phyloP scores from a whole-genome alignment of 495 filamentous ascomycete genomes.

The Penicillium arizonense region DNA sequence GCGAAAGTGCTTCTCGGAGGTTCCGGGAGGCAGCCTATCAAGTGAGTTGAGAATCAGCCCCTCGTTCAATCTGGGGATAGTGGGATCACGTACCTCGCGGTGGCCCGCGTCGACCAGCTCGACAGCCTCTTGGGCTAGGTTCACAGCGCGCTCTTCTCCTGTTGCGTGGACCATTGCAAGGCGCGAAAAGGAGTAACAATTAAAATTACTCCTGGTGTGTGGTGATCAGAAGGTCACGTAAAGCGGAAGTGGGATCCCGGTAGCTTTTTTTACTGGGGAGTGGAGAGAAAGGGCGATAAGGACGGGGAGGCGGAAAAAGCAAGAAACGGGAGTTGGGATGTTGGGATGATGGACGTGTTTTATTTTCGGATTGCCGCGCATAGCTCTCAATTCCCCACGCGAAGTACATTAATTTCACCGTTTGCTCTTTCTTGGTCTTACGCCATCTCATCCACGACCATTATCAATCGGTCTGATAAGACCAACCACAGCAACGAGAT shows the following conservation, averaged over 20 bases:
- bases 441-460: slow-evolving; percentile 23
- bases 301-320: slow-evolving; percentile 12
- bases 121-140: slow-evolving; percentile 49
- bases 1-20: slow-evolving; percentile 61
- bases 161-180: slow-evolving; percentile 50
- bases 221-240: background rate
- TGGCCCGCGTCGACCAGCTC: slow-evolving; percentile 49
- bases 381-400: background rate
- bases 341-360: background rate
- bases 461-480: slow-evolving; percentile 34
- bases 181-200: slow-evolving; percentile 16
- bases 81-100: slow-evolving; percentile 39
- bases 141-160: slow-evolving; percentile 48
- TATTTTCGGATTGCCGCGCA: slow-evolving; percentile 3
- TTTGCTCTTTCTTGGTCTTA: background rate
- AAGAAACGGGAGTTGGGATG: slow-evolving; percentile 1
- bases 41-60: background rate
- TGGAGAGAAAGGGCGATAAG: slow-evolving; percentile 12
- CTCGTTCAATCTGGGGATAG: background rate
- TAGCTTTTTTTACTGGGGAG: slow-evolving; percentile 14
- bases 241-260: background rate
- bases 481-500: slow-evolving; percentile 32
- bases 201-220: slow-evolving; percentile 3
- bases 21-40: slow-evolving; percentile 55
- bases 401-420: background rate